phyloP scores from a whole-genome alignment of 2,329 filamentous ascomycete species.

The Xylariaceae sp. region DNA sequence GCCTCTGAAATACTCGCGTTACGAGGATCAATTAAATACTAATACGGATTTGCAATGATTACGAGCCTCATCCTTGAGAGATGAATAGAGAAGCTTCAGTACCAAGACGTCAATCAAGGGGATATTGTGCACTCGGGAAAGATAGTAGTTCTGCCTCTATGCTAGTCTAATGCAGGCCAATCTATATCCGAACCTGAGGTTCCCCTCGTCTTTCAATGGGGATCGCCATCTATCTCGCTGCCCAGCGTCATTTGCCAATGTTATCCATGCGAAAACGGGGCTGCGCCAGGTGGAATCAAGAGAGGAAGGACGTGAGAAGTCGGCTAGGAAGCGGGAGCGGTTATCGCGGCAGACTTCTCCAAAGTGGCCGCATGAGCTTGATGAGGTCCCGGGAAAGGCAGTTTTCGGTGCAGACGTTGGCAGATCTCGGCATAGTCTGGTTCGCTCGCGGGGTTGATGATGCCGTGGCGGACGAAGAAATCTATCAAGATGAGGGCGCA shows the following conservation, averaged over 20 bases:
- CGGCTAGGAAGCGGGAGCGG: slow-evolving; percentile 16
- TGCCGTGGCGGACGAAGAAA: slow-evolving; percentile 81
- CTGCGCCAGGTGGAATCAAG: neutral
- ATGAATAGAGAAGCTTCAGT: slow-evolving; percentile 9
- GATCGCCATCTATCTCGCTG: slow-evolving; percentile 3
- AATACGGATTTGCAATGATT: slow-evolving; percentile 11
- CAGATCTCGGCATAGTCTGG: slow-evolving; percentile 70
- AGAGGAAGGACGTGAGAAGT: neutral
- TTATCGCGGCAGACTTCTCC: slow-evolving; percentile 5
- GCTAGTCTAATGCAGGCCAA: slow-evolving; percentile 14
- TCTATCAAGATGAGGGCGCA: slow-evolving; percentile 79
- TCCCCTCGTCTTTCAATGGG: neutral
- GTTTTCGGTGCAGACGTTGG: slow-evolving; percentile 65
- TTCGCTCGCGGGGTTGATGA: slow-evolving; percentile 75
- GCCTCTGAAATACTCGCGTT: neutral
- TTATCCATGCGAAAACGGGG: slow-evolving; percentile 4
- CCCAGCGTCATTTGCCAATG: slow-evolving; percentile 5
- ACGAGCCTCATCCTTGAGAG: slow-evolving; percentile 11
- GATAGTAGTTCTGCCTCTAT: slow-evolving; percentile 10
- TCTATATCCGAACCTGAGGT: slow-evolving; percentile 6
- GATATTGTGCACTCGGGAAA: slow-evolving; percentile 1
- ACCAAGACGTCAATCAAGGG: slow-evolving; percentile 2
- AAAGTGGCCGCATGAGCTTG: slow-evolving; percentile 24
- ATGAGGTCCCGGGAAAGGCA: slow-evolving; percentile 73
- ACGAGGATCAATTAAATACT: neutral